Evolutionary conservation across 768 basidiomycete genomes (phyloP).

Genomic region (Tricholoma terreum): DNA sequence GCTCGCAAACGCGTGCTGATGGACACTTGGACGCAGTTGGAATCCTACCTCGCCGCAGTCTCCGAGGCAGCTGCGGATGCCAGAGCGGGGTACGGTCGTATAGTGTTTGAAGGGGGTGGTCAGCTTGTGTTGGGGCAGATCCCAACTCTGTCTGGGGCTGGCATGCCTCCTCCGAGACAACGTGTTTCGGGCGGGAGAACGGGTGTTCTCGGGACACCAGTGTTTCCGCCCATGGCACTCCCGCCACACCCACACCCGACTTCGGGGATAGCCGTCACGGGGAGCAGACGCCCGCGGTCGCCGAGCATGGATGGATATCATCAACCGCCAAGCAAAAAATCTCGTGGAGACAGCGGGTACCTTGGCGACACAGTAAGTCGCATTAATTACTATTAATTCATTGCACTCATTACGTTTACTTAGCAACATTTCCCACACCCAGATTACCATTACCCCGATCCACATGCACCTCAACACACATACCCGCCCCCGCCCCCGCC

Average conservation of each 20-base stretch:
- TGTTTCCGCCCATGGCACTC: slow-evolving; percentile 34
- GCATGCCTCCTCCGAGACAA: not conserved
- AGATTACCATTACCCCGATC: not conserved
- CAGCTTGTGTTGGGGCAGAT: slow-evolving; percentile 36
- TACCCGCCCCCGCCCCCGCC: not conserved
- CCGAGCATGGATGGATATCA: slow-evolving; percentile 36
- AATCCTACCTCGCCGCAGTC: slow-evolving; percentile 41
- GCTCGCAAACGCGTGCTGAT: slow-evolving; percentile 41
- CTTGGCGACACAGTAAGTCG: not conserved
- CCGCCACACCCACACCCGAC: slow-evolving; percentile 35
- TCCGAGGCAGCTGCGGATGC: slow-evolving; percentile 50
- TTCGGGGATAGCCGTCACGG: slow-evolving; percentile 19
- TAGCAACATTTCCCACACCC: not conserved
- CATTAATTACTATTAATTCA: not conserved
- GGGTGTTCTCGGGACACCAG: slow-evolving; percentile 2
- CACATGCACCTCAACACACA: not conserved
- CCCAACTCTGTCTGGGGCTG: slow-evolving; percentile 11
- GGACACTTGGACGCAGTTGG: slow-evolving; percentile 51
- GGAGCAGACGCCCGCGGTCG: slow-evolving; percentile 29
- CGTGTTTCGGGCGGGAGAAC: not conserved
- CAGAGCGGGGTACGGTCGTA: slow-evolving; percentile 42
- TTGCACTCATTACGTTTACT: too few relatives aligned
- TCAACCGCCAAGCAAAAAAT: slow-evolving; percentile 50
- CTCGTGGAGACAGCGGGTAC: slow-evolving; percentile 21
- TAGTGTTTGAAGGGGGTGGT: slow-evolving; percentile 44